Base-by-base conservation (phyloP, 1,139 yeast species). In the Kodamaea plutei region DNA sequence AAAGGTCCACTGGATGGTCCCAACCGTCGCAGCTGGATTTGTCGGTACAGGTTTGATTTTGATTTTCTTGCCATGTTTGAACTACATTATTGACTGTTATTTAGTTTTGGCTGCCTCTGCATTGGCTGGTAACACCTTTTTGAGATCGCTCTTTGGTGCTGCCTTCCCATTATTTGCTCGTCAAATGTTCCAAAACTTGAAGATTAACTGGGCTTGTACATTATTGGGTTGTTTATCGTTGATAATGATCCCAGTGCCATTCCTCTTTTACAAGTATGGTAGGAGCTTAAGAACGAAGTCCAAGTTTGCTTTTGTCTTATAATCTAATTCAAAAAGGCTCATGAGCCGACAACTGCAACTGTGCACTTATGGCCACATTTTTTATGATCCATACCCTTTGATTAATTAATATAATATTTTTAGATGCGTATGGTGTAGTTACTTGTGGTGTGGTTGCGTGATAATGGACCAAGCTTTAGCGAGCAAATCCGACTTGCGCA, bases 101-200 rank as follows among this genome's bases (percentile, higher is more conserved):
- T 65, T 84, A 40, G 54, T 78, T 37, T 78, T 80, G 49, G 94
- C 96, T 4, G 95, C 95, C 4, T 82, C 94, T 15, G 96, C 96
- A 1, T 66, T 88, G 44, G 95, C 96, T 4, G 96, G 83, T 9
- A 85, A 85, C 52, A 79, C 95, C 0, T 78, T 88, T 47, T 54
- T 81, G 41, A 73, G 88, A 66, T 76, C 85, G 2, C 58, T 68
- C 10, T 69, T 71, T 49, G 77, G 76, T 25, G 77, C 72, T 26
- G 69, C 62, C 5, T 64, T 71, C 54, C 71, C 78, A 24, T 64
- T 71, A 36, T 61, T 62, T 47, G 74, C 80, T 3, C 61, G 68
- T 16, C 81, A 70, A 52, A 78, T 88, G 95, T 85, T 87, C 57
- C 56, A 64, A 10, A 72, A 70, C 42, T 70, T 88, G 76, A 81